A percentile compares a stretch with the other conserved stretches of the same genome.
These are phyloP conservation scores for Pleurotus djamor DNA, from an alignment of 768 basidiomycete species.

Conservation along the genomic window DNA sequence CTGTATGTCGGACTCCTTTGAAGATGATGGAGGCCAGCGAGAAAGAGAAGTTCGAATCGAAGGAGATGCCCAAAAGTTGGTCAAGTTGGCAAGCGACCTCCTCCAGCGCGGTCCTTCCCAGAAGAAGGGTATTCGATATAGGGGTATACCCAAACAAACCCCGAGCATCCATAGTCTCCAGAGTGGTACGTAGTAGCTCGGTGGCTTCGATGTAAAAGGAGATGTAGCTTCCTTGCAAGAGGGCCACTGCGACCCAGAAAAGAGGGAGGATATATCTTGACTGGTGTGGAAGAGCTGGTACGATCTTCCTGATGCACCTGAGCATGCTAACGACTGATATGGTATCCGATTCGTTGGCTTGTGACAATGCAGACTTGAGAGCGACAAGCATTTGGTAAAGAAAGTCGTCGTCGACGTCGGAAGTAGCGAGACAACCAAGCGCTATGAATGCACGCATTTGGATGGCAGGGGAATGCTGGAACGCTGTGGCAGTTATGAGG, in stretches of 20 bases:
- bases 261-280: conserved; percentile 74
- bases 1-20: conserved; percentile 77
- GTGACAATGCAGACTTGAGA: conserved; percentile 66
- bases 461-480: conserved; percentile 86
- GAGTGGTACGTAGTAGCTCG: conserved; percentile 59
- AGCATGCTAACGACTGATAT: conserved; percentile 84
- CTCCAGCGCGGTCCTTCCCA: conserved; percentile 61
- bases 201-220: conserved; percentile 70
- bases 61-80: conserved; percentile 68
- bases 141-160: conserved; percentile 50
- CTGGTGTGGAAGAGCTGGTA: conserved; percentile 63
- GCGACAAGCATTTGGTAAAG: conserved; percentile 93
- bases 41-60: conserved; percentile 79
- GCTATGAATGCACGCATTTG: conserved; percentile 86
- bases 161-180: conserved; percentile 62
- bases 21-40: conserved; percentile 80
- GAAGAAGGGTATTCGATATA: conserved; percentile 58
- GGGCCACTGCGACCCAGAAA: conserved; percentile 87
- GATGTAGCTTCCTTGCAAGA: conserved; percentile 76
- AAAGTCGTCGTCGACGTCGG: conserved; percentile 90
- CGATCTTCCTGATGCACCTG: conserved; percentile 76
- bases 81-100: conserved; percentile 74
- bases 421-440: conserved; percentile 76
- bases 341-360: conserved; percentile 69
- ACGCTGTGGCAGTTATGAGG: conserved; percentile 82